Evolutionary conservation across 495 filamentous ascomycete species (phyloP), one percentile per base, ranked within the genome.

Genomic region (Terfezia boudieri): DNA sequence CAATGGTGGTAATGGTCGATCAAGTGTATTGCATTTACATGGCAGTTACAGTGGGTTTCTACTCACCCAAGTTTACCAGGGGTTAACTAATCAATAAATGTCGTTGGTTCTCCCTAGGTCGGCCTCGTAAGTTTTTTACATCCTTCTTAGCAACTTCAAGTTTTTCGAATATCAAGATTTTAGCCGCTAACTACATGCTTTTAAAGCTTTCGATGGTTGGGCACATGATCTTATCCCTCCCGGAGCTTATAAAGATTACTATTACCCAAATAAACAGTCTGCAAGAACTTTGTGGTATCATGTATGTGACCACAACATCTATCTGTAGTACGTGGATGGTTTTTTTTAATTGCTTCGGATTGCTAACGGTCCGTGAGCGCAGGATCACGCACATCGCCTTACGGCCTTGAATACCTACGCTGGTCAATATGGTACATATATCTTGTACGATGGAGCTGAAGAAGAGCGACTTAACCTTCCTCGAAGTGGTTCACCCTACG

Each of bases 221-320:
- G 76, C 76, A 4, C 71, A 73, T 55, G 76, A 79, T 56, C 60
- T 67, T 4, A 76, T 71, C 4, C 35, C 59, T 0, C 60, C 68
- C 0, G 73, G 72, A 16, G 61, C 77, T 59, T 78, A 71, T 65
- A 77, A 79, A 59, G 76, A 79, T 58, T 79, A 79, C 62, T 79
- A 76, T 58, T 79, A 76, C 57, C 76, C 76, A 36, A 78, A 77
- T 64, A 64, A 59, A n/a, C 71, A 77, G 53, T 55, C 60, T 35
- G 73, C 67, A 1, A 69, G 76, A n/a, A 69, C 72, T 3, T 61
- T 76, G 10, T 79, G 76, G 76, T 79, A 79, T 55, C 76, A 79
- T 53, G 59, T 61, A 32, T 38, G 59, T 58, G 60, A 14, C 49
- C 57, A 23, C n/a, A 12, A 26, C 5, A 32, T 32, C 10, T 16